Conservation (phyloP, 169 alveolate species). For the Plasmodium adleri region DNA sequence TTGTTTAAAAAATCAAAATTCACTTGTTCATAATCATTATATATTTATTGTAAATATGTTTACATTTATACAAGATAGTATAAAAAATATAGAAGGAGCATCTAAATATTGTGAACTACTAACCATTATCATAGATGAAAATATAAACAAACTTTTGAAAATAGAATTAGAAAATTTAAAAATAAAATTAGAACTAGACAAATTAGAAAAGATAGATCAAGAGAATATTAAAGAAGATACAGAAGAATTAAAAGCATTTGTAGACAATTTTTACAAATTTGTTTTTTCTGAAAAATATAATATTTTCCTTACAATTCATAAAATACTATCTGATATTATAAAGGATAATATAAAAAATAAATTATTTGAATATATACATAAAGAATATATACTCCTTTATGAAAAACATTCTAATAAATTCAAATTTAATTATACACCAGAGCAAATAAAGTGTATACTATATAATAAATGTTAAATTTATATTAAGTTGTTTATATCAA, state of each 20-base stretch:
- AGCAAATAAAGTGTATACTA: constrained; percentile 51
- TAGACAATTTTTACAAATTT: constrained; percentile 64
- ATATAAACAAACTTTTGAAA: constrained; percentile 40
- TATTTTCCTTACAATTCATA: constrained; percentile 25
- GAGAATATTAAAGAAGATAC: constrained; percentile 5
- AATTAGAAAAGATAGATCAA: constrained; percentile 9
- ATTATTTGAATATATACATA: constrained; percentile 18
- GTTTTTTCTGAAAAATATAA: constrained; percentile 40
- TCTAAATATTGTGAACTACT: constrained; percentile 58
- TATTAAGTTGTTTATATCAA: too few species aligned
- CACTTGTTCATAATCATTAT: constrained; percentile 33
- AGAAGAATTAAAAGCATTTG: constrained; percentile 27
- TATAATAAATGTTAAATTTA: too few species aligned
- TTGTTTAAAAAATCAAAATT: constrained; percentile 45
- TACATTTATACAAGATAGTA: constrained; percentile 61
- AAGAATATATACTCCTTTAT: constrained; percentile 30
- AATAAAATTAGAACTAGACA: constrained; percentile 27
- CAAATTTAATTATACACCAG: constrained; percentile 23
- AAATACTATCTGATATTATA: constrained; percentile 42
- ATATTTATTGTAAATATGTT: constrained; percentile 69
- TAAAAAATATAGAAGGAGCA: constrained; percentile 41
- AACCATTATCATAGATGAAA: constrained; percentile 44
- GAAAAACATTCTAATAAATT: constrained; percentile 20
- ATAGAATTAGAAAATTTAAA: constrained; percentile 26
- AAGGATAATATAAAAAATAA: constrained; percentile 19